These are phyloP conservation scores for Botrytis tulipae DNA, from an alignment of 2,329 filamentous ascomycete genomes.

Conservation along the genomic window DNA sequence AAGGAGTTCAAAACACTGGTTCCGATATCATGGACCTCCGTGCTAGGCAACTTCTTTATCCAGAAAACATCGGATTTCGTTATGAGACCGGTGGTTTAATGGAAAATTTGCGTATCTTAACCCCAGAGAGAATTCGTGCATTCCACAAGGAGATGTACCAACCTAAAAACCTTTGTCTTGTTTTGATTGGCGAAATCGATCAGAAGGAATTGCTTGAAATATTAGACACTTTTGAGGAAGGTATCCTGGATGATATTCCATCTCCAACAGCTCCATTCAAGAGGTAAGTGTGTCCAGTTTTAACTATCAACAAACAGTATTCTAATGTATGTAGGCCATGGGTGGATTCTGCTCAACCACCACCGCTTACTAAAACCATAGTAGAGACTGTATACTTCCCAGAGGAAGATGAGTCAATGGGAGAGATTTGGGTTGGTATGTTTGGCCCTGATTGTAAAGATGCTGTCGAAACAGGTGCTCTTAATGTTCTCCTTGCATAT, in stretches of 20 bases:
- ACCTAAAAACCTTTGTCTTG: slow-evolving; percentile 87
- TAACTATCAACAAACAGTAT: background rate
- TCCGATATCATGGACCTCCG: slow-evolving; percentile 84
- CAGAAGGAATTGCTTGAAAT: slow-evolving; percentile 77
- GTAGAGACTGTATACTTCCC: slow-evolving; percentile 85
- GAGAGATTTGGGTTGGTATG: slow-evolving; percentile 82
- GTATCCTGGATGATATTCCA: slow-evolving; percentile 80
- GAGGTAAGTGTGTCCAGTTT: slow-evolving; percentile 35
- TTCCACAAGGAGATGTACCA: slow-evolving; percentile 98
- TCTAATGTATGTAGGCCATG: slow-evolving; percentile 59
- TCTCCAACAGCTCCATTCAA: slow-evolving; percentile 72
- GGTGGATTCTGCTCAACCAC: slow-evolving; percentile 81
- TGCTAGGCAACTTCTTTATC: slow-evolving; percentile 78
- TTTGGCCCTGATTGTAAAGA: slow-evolving; percentile 82
- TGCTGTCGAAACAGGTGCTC: slow-evolving; percentile 62
- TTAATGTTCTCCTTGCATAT: slow-evolving; percentile 80
- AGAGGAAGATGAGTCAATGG: slow-evolving; percentile 91
- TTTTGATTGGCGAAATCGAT: slow-evolving; percentile 89
- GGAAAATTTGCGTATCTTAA: slow-evolving; percentile 81
- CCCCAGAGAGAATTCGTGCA: slow-evolving; percentile 84
- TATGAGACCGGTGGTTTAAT: slow-evolving; percentile 99
- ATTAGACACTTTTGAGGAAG: slow-evolving; percentile 83
- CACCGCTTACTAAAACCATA: slow-evolving; percentile 67
- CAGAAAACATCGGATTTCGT: slow-evolving; percentile 84
- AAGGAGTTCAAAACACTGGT: slow-evolving; percentile 83